Conservation (phyloP, 495 filamentous ascomycete species). For the Penicillium cinerascens region DNA sequence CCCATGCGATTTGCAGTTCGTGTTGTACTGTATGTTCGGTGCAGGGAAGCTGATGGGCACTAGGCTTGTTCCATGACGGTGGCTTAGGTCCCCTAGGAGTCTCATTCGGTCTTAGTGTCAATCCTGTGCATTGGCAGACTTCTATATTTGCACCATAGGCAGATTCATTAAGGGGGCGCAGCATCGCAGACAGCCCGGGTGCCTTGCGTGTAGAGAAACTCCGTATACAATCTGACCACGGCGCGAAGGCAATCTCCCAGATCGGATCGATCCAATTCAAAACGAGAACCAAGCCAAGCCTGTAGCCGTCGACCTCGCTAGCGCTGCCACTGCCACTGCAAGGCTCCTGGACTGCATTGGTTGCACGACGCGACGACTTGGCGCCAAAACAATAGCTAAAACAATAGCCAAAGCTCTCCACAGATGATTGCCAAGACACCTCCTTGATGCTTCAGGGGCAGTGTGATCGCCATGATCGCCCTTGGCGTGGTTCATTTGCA, state of each 20-base stretch:
- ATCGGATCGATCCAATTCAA: conserved; percentile 1
- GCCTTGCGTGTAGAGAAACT: too few relatives aligned
- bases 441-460: conserved; percentile 7
- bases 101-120: not conserved
- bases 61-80: not conserved
- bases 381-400: conserved; percentile 17
- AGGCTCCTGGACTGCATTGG: conserved; percentile 5
- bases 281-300: not conserved
- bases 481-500: conserved; percentile 22
- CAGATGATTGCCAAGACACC: conserved; percentile 15
- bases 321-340: conserved; percentile 13
- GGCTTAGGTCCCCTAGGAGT: not conserved
- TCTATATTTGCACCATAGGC: not conserved
- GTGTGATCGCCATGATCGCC: conserved; percentile 29
- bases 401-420: not conserved
- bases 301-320: conserved; percentile 18
- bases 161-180: not conserved
- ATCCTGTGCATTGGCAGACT: not conserved
- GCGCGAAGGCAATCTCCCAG: not conserved
- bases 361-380: conserved; percentile 19
- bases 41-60: not conserved
- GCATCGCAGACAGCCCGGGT: not conserved
- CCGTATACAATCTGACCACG: not conserved
- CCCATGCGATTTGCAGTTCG: not conserved
- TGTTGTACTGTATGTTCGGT: not conserved